These are phyloP conservation scores for Candida sanyaensis DNA, from an alignment of 1,139 yeast genomes.

Conservation along the genomic window DNA sequence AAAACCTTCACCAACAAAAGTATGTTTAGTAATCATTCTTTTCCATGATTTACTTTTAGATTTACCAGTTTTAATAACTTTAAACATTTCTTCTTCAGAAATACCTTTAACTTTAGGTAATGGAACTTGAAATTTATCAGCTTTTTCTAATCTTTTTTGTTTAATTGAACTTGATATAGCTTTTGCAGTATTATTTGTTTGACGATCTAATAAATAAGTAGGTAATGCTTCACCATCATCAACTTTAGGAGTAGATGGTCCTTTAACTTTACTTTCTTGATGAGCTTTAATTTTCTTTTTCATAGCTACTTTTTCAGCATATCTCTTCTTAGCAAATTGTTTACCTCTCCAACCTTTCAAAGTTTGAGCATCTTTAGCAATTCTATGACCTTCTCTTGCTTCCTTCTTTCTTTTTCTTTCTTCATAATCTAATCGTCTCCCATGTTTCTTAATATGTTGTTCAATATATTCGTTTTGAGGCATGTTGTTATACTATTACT, in stretches of 20 bases:
- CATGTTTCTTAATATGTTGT: constrained; percentile 97
- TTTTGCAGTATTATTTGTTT: constrained; percentile 91
- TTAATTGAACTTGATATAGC: constrained; percentile 93
- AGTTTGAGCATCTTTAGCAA: constrained; percentile 93
- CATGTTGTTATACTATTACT: too few species aligned
- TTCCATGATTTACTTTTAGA: constrained; percentile 92
- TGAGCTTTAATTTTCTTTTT: constrained; percentile 98
- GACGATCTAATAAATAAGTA: constrained; percentile 95
- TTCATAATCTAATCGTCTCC: constrained; percentile 93
- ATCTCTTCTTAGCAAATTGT: constrained; percentile 97
- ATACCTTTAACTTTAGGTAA: constrained; percentile 98
- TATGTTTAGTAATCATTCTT: constrained; percentile 98
- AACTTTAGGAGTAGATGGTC: constrained; percentile 80
- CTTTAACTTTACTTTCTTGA: constrained; percentile 93
- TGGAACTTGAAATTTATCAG: constrained; percentile 94
- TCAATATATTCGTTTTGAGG: constrained; percentile 99
- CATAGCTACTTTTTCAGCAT: constrained; percentile 97
- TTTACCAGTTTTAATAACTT: constrained; percentile 93
- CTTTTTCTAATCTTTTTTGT: constrained; percentile 96
- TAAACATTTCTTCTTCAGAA: constrained; percentile 98
- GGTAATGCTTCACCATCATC: constrained; percentile 97
- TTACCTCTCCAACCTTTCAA: constrained; percentile 98
- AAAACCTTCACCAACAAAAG: constrained; percentile 98
- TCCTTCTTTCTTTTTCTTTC: constrained; percentile 94
- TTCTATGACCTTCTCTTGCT: constrained; percentile 95